Conservation (phyloP, 768 basidiomycete species). For the Tubosaeta sp. region DNA sequence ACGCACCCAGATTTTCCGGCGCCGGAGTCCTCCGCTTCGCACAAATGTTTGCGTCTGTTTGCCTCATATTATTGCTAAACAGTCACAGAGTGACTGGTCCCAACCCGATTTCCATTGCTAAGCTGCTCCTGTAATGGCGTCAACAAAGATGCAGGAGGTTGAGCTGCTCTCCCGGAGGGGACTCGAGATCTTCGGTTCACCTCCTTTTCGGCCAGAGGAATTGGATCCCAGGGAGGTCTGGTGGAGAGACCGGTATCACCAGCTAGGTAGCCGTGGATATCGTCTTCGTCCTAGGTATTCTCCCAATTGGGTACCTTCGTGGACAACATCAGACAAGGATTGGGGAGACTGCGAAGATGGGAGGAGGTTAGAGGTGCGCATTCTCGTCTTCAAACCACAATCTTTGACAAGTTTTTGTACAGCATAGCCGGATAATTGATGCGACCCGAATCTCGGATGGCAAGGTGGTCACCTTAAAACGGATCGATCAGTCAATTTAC, state of each 20-base stretch:
- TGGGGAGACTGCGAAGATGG: background rate
- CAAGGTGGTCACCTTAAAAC: background rate
- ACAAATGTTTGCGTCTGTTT: background rate
- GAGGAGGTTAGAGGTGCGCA: background rate
- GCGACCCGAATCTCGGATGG: background rate
- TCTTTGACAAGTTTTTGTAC: background rate
- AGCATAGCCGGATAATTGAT: constrained; percentile 17
- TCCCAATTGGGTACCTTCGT: background rate
- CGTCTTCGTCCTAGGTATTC: background rate
- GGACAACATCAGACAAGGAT: background rate
- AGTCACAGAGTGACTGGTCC: no score
- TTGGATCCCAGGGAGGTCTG: constrained; percentile 3
- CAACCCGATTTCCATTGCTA: no score
- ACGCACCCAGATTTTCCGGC: no score
- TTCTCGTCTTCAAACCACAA: background rate
- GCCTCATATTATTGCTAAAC: no score
- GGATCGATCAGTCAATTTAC: background rate
- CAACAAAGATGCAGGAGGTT: background rate
- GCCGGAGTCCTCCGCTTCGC: no score
- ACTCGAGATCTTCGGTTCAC: background rate
- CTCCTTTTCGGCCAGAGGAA: background rate
- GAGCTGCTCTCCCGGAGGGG: background rate
- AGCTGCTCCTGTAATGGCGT: no score
- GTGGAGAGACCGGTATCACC: constrained; percentile 14
- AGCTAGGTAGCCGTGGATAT: background rate